These are phyloP conservation scores for Chiua virens DNA, from an alignment of 768 basidiomycete genomes.

Conservation along the genomic window DNA sequence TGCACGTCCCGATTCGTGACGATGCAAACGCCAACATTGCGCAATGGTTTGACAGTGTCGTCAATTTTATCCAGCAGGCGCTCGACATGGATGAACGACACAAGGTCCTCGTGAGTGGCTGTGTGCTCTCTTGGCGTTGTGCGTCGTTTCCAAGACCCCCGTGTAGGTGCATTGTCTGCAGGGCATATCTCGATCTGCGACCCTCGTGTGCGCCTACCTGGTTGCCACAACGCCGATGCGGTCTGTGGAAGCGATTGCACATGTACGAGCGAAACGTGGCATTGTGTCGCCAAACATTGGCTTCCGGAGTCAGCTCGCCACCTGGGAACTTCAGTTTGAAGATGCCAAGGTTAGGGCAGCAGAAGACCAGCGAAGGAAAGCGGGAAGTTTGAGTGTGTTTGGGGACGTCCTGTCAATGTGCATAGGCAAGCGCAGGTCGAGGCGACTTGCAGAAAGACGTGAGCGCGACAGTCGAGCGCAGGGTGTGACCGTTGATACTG, in stretches of 20 bases:
- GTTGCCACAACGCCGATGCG: slow-evolving; percentile 52
- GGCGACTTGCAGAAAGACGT: not conserved
- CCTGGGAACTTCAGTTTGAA: slow-evolving; percentile 34
- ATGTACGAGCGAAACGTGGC: slow-evolving; percentile 54
- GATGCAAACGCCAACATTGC: slow-evolving; percentile 40
- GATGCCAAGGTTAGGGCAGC: slow-evolving; percentile 20
- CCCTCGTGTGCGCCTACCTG: slow-evolving; percentile 73
- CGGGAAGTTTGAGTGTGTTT: slow-evolving; percentile 3
- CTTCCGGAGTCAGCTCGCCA: slow-evolving; percentile 57
- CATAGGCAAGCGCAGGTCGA: slow-evolving; percentile 8
- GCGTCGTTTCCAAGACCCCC: not conserved
- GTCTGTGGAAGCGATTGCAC: slow-evolving; percentile 52
- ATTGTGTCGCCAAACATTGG: slow-evolving; percentile 68
- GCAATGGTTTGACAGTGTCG: slow-evolving; percentile 46
- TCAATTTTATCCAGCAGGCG: slow-evolving; percentile 52
- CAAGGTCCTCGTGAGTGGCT: slow-evolving; percentile 48
- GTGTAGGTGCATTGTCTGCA: slow-evolving; percentile 72
- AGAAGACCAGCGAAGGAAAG: slow-evolving; percentile 13
- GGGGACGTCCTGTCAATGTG: slow-evolving; percentile 17
- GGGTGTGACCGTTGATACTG: not conserved
- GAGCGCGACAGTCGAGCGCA: not conserved
- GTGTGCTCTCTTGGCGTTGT: not conserved
- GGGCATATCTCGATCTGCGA: slow-evolving; percentile 75
- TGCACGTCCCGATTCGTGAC: slow-evolving; percentile 57
- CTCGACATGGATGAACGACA: slow-evolving; percentile 42